These are phyloP conservation scores for Claviceps humidiphila DNA, from an alignment of 2,329 filamentous ascomycete genomes.

Conservation along the genomic window DNA sequence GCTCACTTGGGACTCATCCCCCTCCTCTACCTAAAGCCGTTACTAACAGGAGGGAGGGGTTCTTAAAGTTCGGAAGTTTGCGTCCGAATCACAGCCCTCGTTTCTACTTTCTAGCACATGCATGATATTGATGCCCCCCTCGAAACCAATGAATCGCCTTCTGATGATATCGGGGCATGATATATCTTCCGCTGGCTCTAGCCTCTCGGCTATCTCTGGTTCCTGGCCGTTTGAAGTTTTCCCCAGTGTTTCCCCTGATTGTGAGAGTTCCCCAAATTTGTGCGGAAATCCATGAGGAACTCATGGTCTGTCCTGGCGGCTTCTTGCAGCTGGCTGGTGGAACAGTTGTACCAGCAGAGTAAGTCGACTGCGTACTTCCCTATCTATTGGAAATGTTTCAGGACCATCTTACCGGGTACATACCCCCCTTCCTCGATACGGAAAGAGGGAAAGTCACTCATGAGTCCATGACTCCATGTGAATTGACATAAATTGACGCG, in stretches of 20 bases:
- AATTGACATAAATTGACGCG: no score
- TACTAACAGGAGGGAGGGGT: neutral
- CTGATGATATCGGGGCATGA: neutral
- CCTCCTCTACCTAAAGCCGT: no score
- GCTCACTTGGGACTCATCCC: neutral
- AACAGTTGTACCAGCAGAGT: neutral
- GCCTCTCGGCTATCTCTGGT: constrained; percentile 1
- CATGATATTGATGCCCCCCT: neutral
- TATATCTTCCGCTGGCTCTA: neutral
- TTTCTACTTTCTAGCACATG: neutral
- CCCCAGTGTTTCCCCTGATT: neutral
- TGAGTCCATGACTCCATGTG: no score
- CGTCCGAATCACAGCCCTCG: neutral
- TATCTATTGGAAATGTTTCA: neutral
- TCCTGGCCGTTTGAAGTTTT: neutral
- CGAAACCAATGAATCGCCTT: neutral
- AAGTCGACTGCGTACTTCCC: neutral
- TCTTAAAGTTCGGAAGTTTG: neutral
- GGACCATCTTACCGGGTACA: neutral
- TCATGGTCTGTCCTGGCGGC: neutral
- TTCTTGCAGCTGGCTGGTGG: neutral
- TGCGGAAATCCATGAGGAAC: neutral
- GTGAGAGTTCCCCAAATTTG: no score
- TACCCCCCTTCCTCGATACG: neutral
- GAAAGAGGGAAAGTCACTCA: no score